Evolutionary conservation across 1,284 basidiomycete genomes (phyloP).

Genomic region (Ustilago hordei): DNA sequence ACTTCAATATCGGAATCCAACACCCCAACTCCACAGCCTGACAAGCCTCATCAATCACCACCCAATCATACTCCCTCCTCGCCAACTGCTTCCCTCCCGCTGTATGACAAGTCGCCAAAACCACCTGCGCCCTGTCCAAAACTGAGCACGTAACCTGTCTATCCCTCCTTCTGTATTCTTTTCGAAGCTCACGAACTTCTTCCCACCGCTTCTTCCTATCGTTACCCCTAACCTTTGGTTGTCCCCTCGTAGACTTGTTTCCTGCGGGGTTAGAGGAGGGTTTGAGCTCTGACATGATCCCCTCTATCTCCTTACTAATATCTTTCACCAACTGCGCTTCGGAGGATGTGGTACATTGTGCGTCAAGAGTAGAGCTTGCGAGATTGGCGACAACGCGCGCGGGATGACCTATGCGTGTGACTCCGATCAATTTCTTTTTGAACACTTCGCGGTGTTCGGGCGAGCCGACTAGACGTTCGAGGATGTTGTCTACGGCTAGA

Average conservation of each 20-base stretch:
- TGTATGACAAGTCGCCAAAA: conserved; percentile 92
- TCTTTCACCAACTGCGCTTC: conserved; percentile 63
- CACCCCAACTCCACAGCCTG: conserved; percentile 96
- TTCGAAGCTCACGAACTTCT: conserved; percentile 86
- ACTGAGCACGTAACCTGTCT: conserved; percentile 83
- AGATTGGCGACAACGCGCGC: conserved; percentile 87
- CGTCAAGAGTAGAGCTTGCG: conserved; percentile 85
- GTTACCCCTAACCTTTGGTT: conserved; percentile 76
- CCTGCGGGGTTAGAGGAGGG: conserved; percentile 45
- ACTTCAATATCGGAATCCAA: conserved; percentile 87
- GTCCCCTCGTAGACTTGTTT: conserved; percentile 59
- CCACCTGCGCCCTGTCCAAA: conserved; percentile 82
- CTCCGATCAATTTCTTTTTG: conserved; percentile 38
- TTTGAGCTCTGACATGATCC: conserved; percentile 41
- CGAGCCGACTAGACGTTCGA: conserved; percentile 59
- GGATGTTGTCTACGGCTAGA: conserved; percentile 77
- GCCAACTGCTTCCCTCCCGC: conserved; percentile 54
- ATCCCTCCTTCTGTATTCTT: conserved; percentile 92
- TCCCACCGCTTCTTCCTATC: conserved; percentile 91
- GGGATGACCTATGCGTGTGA: conserved; percentile 74
- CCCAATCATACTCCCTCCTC: conserved; percentile 78
- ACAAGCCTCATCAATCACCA: conserved; percentile 91
- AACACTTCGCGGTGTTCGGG: conserved; percentile 51
- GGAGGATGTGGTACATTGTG: conserved; percentile 75
- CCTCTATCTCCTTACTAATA: conserved; percentile 55